phyloP scores from a whole-genome alignment of 2,329 filamentous ascomycete genomes.

The Pestalotiopsis fici region DNA sequence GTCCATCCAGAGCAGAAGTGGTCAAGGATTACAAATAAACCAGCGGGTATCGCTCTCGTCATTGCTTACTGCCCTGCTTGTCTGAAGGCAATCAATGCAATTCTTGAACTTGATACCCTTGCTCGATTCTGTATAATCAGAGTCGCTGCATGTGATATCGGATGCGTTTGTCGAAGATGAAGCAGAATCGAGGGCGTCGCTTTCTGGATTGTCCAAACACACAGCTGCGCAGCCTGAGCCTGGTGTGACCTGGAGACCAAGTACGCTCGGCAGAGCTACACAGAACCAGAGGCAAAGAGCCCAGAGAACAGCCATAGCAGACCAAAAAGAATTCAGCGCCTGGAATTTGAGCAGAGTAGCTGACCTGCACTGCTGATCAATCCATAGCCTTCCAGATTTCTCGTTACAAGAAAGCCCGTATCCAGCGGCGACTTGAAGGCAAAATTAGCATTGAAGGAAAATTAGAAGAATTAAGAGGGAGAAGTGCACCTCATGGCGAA shows the following conservation, averaged over 20 bases:
- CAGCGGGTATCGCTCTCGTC: constrained; percentile 28
- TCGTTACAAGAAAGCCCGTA: not conserved
- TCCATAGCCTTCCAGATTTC: not conserved
- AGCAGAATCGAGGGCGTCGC: constrained; percentile 32
- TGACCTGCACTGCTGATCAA: not conserved
- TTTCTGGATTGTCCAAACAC: constrained; percentile 42
- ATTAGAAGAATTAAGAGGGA: not conserved
- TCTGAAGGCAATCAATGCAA: constrained; percentile 48
- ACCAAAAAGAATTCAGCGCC: not conserved
- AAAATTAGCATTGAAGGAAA: not conserved
- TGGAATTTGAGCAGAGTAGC: not conserved
- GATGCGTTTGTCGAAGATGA: constrained; percentile 42
- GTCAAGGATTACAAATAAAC: not conserved
- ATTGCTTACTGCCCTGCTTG: constrained; percentile 40
- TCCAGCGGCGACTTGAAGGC: not conserved
- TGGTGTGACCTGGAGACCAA: constrained; percentile 47
- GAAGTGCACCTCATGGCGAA: not conserved
- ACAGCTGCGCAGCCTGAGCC: constrained; percentile 50
- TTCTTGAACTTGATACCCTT: constrained; percentile 46
- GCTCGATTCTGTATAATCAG: constrained; percentile 35
- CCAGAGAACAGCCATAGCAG: not conserved
- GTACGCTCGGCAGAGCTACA: not conserved
- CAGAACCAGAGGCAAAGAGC: not conserved
- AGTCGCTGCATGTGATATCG: constrained; percentile 49
- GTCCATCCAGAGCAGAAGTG: not conserved